Conservation (phyloP, 2,329 filamentous ascomycete genomes). For the Colletotrichum endophyticum region DNA sequence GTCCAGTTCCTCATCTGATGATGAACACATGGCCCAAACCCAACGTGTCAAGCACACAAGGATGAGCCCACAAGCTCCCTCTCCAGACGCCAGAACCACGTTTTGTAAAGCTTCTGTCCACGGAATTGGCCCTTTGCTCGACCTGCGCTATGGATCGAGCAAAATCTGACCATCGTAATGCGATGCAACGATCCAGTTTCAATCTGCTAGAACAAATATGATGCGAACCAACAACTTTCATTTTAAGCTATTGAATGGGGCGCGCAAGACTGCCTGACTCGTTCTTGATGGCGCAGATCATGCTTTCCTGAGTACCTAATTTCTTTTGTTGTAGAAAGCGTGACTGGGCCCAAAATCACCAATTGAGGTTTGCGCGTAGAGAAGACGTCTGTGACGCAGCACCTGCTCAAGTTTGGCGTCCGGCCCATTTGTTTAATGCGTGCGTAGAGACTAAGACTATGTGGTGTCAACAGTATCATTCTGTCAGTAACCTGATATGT, state of each 20-base stretch:
- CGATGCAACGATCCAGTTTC: background rate
- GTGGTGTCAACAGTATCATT: background rate
- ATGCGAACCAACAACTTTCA: background rate
- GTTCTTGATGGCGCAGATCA: background rate
- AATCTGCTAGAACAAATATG: background rate
- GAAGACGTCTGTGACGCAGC: background rate
- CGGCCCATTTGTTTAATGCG: background rate
- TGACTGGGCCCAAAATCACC: background rate
- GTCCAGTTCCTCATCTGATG: background rate
- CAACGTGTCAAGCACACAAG: background rate
- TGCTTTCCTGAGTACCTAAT: background rate
- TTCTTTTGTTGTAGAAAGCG: background rate
- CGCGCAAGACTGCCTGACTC: background rate
- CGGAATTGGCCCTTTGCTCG: background rate
- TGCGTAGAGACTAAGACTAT: background rate
- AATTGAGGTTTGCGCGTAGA: background rate
- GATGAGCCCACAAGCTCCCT: background rate
- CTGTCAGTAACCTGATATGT: background rate
- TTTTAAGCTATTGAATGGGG: background rate
- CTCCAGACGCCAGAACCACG: background rate
- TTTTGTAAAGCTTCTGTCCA: background rate
- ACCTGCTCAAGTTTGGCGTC: background rate
- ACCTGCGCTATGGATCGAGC: background rate
- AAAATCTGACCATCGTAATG: background rate
- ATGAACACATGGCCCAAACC: background rate